Conservation (phyloP, 2,329 filamentous ascomycete genomes). For the Nemania serpens region DNA sequence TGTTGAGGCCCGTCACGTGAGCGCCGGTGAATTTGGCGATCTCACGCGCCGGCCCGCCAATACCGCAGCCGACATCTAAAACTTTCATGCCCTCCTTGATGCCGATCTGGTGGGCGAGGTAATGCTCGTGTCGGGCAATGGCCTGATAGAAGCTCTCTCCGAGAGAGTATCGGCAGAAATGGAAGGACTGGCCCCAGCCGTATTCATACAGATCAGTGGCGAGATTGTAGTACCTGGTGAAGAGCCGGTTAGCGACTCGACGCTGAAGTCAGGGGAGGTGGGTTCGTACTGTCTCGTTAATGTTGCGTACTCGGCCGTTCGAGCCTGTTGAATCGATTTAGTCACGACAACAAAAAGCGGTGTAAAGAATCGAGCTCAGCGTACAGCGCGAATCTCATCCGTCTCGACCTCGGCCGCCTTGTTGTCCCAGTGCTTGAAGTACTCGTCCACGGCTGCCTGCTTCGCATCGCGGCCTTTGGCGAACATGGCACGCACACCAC, state of each 20-base stretch:
- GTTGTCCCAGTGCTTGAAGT: conserved; percentile 97
- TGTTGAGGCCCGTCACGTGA: conserved; percentile 92
- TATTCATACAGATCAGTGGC: conserved; percentile 97
- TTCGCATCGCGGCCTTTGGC: conserved; percentile 78
- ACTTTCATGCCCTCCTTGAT: conserved; percentile 87
- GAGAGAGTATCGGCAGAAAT: conserved; percentile 92
- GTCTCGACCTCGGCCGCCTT: conserved; percentile 81
- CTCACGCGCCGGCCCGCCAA: conserved; percentile 91
- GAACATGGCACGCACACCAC: conserved; percentile 82
- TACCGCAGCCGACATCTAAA: conserved; percentile 94
- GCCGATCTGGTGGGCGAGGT: conserved; percentile 86
- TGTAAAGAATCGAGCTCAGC: conserved; percentile 34
- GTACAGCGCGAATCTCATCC: conserved; percentile 75
- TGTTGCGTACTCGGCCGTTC: conserved; percentile 87
- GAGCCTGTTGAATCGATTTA: conserved; percentile 59
- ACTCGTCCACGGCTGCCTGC: conserved; percentile 82
- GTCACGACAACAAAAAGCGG: conserved; percentile 7
- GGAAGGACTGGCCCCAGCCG: conserved; percentile 94
- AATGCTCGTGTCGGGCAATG: conserved; percentile 96
- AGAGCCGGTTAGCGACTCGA: conserved; percentile 4
- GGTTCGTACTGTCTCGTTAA: conserved; percentile 81
- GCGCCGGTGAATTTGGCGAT: conserved; percentile 94
- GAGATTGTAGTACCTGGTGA: conserved; percentile 87
- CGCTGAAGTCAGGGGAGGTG: not conserved
- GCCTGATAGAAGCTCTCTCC: conserved; percentile 89